phyloP scores from a whole-genome alignment of 2,329 filamentous ascomycete species.

The Chaetomiaceae sp. region DNA sequence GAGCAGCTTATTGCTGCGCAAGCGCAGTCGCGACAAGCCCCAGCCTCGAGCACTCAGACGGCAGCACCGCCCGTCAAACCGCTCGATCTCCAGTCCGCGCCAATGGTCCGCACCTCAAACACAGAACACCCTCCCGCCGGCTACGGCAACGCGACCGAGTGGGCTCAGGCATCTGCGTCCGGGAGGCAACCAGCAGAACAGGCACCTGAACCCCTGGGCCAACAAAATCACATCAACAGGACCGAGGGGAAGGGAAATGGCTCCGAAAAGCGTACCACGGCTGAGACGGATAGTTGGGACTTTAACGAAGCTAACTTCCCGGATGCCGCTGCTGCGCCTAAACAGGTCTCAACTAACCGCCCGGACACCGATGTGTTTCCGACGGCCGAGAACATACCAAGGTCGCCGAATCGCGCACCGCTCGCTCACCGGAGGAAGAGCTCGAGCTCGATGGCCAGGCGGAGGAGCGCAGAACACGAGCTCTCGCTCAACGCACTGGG shows the following conservation, averaged over 20 bases:
- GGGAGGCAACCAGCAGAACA: constrained; percentile 25
- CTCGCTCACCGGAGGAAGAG: constrained; percentile 74
- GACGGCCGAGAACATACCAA: constrained; percentile 71
- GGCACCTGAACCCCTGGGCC: constrained; percentile 33
- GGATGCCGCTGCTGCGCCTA: constrained; percentile 49
- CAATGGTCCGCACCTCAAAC: constrained; percentile 51
- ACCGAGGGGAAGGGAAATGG: constrained; percentile 40
- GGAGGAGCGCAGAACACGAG: constrained; percentile 66
- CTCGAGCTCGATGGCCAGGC: constrained; percentile 71
- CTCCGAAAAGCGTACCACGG: constrained; percentile 43
- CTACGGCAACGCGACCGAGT: constrained; percentile 35
- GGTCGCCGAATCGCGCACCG: constrained; percentile 69
- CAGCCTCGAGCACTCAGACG: constrained; percentile 54
- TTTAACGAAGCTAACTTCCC: constrained; percentile 75
- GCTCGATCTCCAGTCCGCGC: constrained; percentile 40
- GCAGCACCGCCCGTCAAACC: constrained; percentile 43
- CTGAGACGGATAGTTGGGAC: constrained; percentile 78
- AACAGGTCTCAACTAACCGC: constrained; percentile 52
- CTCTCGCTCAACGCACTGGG: constrained; percentile 45
- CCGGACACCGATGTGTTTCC: constrained; percentile 89
- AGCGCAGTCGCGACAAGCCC: constrained; percentile 44
- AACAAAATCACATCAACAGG: constrained; percentile 37
- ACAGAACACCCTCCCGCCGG: constrained; percentile 40
- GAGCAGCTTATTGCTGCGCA: constrained; percentile 43
- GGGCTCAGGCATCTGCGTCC: constrained; percentile 29